These are phyloP conservation scores for Leucoagaricus sp. DNA, from an alignment of 1,284 basidiomycete genomes.

Conservation along the genomic window DNA sequence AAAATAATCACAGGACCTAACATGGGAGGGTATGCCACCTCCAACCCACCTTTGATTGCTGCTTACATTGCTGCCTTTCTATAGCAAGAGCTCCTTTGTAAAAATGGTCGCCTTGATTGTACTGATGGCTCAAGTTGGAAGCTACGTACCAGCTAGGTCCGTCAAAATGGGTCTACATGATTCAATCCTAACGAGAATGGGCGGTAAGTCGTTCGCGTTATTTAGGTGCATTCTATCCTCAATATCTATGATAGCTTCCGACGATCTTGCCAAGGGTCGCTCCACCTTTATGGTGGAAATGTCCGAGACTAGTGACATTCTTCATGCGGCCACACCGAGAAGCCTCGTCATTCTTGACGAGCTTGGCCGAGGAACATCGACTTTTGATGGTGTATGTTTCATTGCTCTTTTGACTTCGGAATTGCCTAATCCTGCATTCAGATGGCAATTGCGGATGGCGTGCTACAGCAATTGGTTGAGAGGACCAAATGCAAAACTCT, in stretches of 20 bases:
- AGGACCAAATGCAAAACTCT: slow-evolving; percentile 74
- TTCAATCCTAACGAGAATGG: slow-evolving; percentile 86
- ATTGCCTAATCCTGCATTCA: slow-evolving; percentile 30
- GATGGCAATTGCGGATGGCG: slow-evolving; percentile 85
- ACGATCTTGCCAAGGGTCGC: slow-evolving; percentile 81
- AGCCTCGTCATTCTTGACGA: slow-evolving; percentile 89
- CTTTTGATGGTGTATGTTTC: slow-evolving; percentile 72
- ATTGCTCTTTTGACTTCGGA: background rate
- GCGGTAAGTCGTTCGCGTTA: slow-evolving; percentile 47
- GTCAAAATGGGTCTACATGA: slow-evolving; percentile 81
- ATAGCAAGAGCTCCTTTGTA: slow-evolving; percentile 75
- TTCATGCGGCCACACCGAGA: slow-evolving; percentile 68
- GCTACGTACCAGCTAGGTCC: slow-evolving; percentile 74
- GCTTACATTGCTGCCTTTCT: background rate
- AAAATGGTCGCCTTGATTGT: slow-evolving; percentile 75
- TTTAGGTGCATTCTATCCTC: slow-evolving; percentile 12
- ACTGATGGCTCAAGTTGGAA: slow-evolving; percentile 72
- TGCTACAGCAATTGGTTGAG: slow-evolving; percentile 73
- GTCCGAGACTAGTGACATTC: slow-evolving; percentile 89
- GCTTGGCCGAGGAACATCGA: slow-evolving; percentile 83
- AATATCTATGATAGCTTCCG: slow-evolving; percentile 59
- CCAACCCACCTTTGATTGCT: slow-evolving; percentile 2
- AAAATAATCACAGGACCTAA: slow-evolving; percentile 86
- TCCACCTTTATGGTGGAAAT: slow-evolving; percentile 98
- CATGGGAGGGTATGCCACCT: slow-evolving; percentile 64